Conservation (phyloP, 805 yeast species). For the Scheffersomyces coipomensis region DNA sequence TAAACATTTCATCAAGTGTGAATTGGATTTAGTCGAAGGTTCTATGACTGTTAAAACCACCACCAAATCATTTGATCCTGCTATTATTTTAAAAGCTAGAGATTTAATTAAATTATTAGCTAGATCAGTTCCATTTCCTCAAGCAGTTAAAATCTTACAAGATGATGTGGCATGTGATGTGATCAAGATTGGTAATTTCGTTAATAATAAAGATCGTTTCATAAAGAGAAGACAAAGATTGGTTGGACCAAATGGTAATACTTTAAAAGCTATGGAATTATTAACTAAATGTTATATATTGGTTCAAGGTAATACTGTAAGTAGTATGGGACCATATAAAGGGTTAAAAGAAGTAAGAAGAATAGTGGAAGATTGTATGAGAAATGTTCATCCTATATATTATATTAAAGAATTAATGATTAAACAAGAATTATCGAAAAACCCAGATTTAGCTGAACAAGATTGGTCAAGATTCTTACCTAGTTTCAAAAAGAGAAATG, state of each 20-base stretch:
- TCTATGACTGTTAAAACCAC: constrained; percentile 97
- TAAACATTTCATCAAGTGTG: constrained; percentile 74
- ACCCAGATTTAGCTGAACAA: constrained; percentile 92
- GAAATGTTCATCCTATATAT: constrained; percentile 94
- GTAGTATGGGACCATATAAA: constrained; percentile 94
- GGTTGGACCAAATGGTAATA: constrained; percentile 96
- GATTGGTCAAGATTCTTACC: constrained; percentile 98
- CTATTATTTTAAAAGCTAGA: constrained; percentile 88
- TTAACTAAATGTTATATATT: constrained; percentile 93
- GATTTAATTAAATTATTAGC: constrained; percentile 92
- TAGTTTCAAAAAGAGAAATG: constrained; percentile 93
- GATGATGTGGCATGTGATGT: constrained; percentile 96
- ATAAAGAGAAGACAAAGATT: constrained; percentile 93
- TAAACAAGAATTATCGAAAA: constrained; percentile 89
- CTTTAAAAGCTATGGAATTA: constrained; percentile 90
- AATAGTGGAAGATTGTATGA: constrained; percentile 97
- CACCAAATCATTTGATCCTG: constrained; percentile 93
- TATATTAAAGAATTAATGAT: constrained; percentile 97
- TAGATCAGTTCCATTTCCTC: constrained; percentile 95
- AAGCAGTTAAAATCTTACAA: constrained; percentile 85
- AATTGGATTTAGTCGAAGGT: constrained; percentile 89
- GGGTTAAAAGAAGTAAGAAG: constrained; percentile 91
- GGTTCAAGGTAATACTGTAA: constrained; percentile 96
- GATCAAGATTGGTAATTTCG: constrained; percentile 88
- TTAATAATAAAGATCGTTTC: constrained; percentile 88